A percentile compares a stretch with the other conserved stretches of the same genome.
phyloP scores from a whole-genome alignment of 164 flowering plant genomes.

The Amborella trichopoda region DNA sequence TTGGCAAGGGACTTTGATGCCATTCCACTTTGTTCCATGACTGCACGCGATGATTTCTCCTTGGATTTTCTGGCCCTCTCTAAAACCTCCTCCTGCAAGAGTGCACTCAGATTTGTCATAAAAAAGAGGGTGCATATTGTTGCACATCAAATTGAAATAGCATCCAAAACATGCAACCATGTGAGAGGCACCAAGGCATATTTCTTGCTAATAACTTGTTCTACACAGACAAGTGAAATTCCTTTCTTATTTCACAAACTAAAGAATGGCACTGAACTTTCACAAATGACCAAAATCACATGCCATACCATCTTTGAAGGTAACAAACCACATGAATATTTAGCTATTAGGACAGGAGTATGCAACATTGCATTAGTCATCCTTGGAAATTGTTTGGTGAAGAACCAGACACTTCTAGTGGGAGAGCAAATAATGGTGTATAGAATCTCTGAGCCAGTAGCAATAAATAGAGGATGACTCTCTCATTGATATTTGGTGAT shows the following conservation, averaged over 20 bases:
- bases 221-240: not conserved
- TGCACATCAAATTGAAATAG: not conserved
- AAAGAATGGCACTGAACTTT: not conserved
- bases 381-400: too few species aligned
- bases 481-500: too few species aligned
- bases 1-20: constrained; percentile 4
- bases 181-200: not conserved
- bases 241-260: not conserved
- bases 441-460: too few species aligned
- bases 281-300: too few species aligned
- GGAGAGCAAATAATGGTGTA: too few species aligned
- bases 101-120: not conserved
- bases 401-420: too few species aligned
- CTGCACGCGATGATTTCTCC: constrained; percentile 23
- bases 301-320: too few species aligned
- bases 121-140: not conserved
- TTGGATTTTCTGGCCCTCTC: constrained; percentile 45
- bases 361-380: too few species aligned
- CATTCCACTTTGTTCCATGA: constrained; percentile 15
- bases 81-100: constrained; percentile 58
- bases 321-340: too few species aligned
- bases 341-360: too few species aligned
- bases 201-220: not conserved
- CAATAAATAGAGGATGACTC: too few species aligned
- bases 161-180: not conserved